Evolutionary conservation across 192 early-diverging fungal genomes (phyloP), one percentile per base, ranked within the genome.

Genomic region (Lobosporangium transversale): DNA sequence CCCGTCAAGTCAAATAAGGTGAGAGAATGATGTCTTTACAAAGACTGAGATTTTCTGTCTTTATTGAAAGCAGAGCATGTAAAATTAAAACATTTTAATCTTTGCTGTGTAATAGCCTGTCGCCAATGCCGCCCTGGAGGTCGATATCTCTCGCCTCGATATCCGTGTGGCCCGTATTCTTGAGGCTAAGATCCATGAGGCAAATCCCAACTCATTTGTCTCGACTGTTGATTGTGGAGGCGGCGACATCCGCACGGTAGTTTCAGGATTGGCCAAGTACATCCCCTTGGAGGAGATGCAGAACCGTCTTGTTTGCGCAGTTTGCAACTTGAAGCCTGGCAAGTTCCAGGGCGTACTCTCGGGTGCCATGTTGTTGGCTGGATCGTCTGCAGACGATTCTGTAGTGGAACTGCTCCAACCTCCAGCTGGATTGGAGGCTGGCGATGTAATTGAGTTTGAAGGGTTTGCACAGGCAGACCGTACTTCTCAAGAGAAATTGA

Each of bases 141-240:
- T 62, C 10, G 71, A 75, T 59, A 51, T 79, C 36, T 83, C 78
- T 58, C 76, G 58, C 35, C 49, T 69, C 68, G 88, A 90, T 52
- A 81, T 89, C 58, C 85, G 89, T 54, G 86, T 90, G 23, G 88
- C 88, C 21, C 86, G 82, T 26, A 75, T 90, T 23, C 24, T 89
- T 45, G 80, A 84, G 62, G 86, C 86, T 17, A 67, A 71, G 62
- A 58, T 74, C 31, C 88, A 89, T 56, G 82, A 82, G 12, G 83
- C 81, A 23, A 73, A 66, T 49, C 81, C 83, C 59, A 88, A 85
- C 47, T 83, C 87, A 24, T 89, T 79, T 54, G 70, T 89, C 15
- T 83, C 83, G 30, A 83, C 82, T 40, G 85, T 89, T 45, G 88
- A 89, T 62, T 79, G 89, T 32, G 87, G 85, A 36, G 79, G 88